Evolutionary conservation across 805 yeast species (phyloP), one percentile per base, ranked within the genome.

Genomic region (Suhomyces prunicola): DNA sequence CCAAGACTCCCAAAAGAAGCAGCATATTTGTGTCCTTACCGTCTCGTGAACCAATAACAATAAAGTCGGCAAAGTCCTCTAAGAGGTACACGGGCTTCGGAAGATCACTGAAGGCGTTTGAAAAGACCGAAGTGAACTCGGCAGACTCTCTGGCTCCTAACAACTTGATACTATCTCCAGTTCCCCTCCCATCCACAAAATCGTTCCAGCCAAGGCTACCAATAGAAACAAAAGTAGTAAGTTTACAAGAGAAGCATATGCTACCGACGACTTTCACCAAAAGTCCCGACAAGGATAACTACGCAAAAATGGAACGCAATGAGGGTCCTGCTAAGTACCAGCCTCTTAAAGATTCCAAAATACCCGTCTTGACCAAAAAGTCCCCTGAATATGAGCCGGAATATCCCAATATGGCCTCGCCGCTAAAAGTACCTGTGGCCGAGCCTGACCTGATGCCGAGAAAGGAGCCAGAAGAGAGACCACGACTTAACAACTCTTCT

Each of bases 21-120:
- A 70, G 77, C 1, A 63, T 67, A 4, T 74, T 69, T 52, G 74
- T 71, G 1, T 60, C 76, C 0, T 55, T 74, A 17, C 79, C 79
- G 1, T 60, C 73, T 6, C 58, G 75, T 44, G 76, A 72, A 41
- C 79, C 79, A 4, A 63, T 73, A 17, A 59, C 67, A 15, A 63
- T 55, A 24, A 51, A 48, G 15, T 45, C 54, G 15, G 29, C 50
- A 10, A 52, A 53, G 35, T 31, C 57, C 4, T 31, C 57, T 2
- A 51, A 54, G 44, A 24, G 44, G 22, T 27, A 31, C 15, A 47
- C 54, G 0, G 42, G 46, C 12, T 44, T 51, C 5, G 41, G 44
- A 26, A 57, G 59, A n/a, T 54, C 63, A 9, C 63, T 61, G 64
- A 51, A 63, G 40, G 57, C 58, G 15, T 59, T 55, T 46, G 60